A percentile compares a stretch with the other conserved stretches of the same genome.
Conservation (phyloP, 2,329 filamentous ascomycete species). For the Fusarium paranaense region DNA sequence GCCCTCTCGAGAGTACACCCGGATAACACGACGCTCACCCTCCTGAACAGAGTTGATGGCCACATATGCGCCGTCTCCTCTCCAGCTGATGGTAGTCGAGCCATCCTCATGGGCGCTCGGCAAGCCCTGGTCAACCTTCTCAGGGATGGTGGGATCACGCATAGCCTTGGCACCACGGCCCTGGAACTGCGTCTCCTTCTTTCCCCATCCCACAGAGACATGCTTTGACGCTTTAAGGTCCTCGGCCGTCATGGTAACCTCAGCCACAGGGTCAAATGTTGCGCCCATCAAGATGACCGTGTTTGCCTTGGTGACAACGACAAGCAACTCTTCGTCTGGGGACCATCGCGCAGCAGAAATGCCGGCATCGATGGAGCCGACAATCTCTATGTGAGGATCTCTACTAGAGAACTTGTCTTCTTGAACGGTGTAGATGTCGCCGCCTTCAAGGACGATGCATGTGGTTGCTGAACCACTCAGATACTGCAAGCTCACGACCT, state of each 20-base stretch:
- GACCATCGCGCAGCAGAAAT: conserved; percentile 94
- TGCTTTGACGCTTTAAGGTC: conserved; percentile 91
- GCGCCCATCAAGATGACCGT: conserved; percentile 94
- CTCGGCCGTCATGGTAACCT: conserved; percentile 76
- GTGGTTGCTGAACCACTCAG: conserved; percentile 83
- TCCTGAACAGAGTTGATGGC: conserved; percentile 85
- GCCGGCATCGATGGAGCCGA: conserved; percentile 92
- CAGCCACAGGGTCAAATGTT: conserved; percentile 85
- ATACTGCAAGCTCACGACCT: conserved; percentile 83
- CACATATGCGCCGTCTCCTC: conserved; percentile 92
- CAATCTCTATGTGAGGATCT: conserved; percentile 89
- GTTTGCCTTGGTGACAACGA: conserved; percentile 81
- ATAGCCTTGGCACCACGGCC: conserved; percentile 88
- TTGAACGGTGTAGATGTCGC: conserved; percentile 88
- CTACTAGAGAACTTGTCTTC: conserved; percentile 64
- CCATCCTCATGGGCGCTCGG: conserved; percentile 81
- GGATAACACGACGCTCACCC: conserved; percentile 78
- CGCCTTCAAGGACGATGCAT: conserved; percentile 87
- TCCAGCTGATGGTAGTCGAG: conserved; percentile 84
- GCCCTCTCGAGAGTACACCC: conserved; percentile 92
- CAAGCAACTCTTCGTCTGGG: conserved; percentile 91
- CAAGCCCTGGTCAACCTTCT: conserved; percentile 86
- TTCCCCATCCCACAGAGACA: conserved; percentile 98
- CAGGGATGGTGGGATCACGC: conserved; percentile 93
- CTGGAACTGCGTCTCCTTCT: conserved; percentile 97